Evolutionary conservation across 805 yeast genomes (phyloP).

Genomic region (Saccharomycopsis javanensis): DNA sequence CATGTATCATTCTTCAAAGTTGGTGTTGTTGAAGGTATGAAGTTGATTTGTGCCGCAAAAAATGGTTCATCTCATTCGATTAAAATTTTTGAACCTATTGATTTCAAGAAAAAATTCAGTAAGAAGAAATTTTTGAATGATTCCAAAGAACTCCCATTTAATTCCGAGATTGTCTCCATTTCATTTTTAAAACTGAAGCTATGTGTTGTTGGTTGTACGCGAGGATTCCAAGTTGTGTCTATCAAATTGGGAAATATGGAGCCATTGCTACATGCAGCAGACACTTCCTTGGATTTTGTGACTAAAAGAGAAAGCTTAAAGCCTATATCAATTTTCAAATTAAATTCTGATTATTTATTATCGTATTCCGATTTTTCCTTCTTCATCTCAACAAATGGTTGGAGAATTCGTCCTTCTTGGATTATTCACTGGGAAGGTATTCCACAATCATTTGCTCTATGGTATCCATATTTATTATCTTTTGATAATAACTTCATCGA

Average conservation of each 20-base stretch:
- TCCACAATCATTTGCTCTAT: conserved; percentile 84
- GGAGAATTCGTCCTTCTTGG: conserved; percentile 93
- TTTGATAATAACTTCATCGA: conserved; percentile 88
- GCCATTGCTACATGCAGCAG: conserved; percentile 93
- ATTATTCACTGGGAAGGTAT: conserved; percentile 94
- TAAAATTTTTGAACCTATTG: conserved; percentile 76
- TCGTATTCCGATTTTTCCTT: conserved; percentile 91
- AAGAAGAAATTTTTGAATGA: conserved; percentile 65
- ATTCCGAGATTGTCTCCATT: conserved; percentile 84
- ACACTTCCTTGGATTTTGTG: conserved; percentile 92
- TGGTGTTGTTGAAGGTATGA: conserved; percentile 84
- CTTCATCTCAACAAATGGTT: conserved; percentile 88
- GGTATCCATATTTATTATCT: conserved; percentile 88
- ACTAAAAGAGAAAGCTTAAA: conserved; percentile 71
- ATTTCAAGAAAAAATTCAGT: conserved; percentile 41
- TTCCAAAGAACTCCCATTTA: conserved; percentile 66
- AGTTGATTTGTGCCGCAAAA: conserved; percentile 83
- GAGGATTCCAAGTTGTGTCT: conserved; percentile 92
- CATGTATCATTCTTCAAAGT: conserved; percentile 87
- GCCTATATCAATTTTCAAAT: conserved; percentile 85
- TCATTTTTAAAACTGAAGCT: conserved; percentile 81
- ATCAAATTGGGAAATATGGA: conserved; percentile 31
- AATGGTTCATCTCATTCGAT: conserved; percentile 72
- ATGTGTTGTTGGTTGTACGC: conserved; percentile 84
- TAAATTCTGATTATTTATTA: conserved; percentile 79